phyloP scores from a whole-genome alignment of 2,329 filamentous ascomycete genomes.

The Aureobasidium lini region DNA sequence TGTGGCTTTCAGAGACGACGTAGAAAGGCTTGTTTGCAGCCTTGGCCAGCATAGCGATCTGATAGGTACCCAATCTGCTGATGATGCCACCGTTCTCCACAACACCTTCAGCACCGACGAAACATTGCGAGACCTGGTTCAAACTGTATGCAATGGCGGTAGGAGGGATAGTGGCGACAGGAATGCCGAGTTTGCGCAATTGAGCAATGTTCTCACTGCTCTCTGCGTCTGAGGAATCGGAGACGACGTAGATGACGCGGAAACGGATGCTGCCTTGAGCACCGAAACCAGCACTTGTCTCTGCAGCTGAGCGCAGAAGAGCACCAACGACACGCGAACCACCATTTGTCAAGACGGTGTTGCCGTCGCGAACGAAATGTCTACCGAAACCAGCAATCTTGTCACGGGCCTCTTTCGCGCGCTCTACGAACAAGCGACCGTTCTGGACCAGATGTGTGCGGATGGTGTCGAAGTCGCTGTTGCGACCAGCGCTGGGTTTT shows the following conservation, averaged over 20 bases:
- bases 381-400: conserved; percentile 74
- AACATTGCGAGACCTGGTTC: conserved; percentile 61
- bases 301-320: conserved; percentile 65
- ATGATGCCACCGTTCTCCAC: conserved; percentile 93
- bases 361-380: conserved; percentile 69
- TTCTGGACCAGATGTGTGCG: conserved; percentile 78
- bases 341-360: conserved; percentile 82
- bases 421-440: conserved; percentile 74
- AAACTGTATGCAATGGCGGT: conserved; percentile 74
- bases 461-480: conserved; percentile 72
- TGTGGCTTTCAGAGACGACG: conserved; percentile 91
- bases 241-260: conserved; percentile 65
- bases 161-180: conserved; percentile 73
- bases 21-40: conserved; percentile 71
- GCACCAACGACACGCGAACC: conserved; percentile 77
- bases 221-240: conserved; percentile 43
- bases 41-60: conserved; percentile 75
- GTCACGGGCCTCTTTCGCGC: conserved; percentile 77
- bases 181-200: conserved; percentile 66
- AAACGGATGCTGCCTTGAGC: conserved; percentile 59
- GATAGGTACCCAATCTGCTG: conserved; percentile 75
- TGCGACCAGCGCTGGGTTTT: conserved; percentile 36
- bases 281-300: conserved; percentile 41
- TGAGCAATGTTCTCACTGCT: conserved; percentile 63
- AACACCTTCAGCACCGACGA: conserved; percentile 70